Evolutionary conservation across 2,329 filamentous ascomycete genomes (phyloP).

Genomic region (Fusarium metavorans): DNA sequence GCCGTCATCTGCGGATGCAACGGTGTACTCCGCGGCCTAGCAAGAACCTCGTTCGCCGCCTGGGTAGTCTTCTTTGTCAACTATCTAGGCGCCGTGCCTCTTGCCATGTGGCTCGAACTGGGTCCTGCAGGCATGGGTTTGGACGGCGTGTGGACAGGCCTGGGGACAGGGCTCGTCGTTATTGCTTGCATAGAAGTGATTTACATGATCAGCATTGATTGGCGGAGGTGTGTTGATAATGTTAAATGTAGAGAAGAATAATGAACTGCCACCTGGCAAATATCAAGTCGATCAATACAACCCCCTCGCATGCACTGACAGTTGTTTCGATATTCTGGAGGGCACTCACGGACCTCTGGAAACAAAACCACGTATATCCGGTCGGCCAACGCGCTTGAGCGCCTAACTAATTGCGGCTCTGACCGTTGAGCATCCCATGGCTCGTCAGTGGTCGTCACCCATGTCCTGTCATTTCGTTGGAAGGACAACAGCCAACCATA

Average conservation of each 20-base stretch:
- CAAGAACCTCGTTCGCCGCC: constrained; percentile 21
- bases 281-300: background rate
- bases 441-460: background rate
- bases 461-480: background rate
- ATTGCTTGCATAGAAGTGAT: constrained; percentile 18
- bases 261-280: background rate
- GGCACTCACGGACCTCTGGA: background rate
- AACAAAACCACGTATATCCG: background rate
- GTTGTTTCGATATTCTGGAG: background rate
- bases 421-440: background rate
- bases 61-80: constrained; percentile 33
- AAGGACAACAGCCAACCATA: background rate
- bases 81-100: constrained; percentile 28
- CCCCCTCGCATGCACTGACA: background rate
- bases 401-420: background rate
- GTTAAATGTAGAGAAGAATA: constrained; percentile 27
- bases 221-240: constrained; percentile 15
- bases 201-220: constrained; percentile 29
- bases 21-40: constrained; percentile 24
- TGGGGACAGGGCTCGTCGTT: constrained; percentile 9
- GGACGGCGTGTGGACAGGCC: constrained; percentile 30
- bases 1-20: constrained; percentile 28
- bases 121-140: constrained; percentile 8
- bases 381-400: background rate
- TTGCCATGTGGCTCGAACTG: constrained; percentile 25